Conservation (phyloP, 2,329 filamentous ascomycete genomes). For the Phialemonium atrogriseum region DNA sequence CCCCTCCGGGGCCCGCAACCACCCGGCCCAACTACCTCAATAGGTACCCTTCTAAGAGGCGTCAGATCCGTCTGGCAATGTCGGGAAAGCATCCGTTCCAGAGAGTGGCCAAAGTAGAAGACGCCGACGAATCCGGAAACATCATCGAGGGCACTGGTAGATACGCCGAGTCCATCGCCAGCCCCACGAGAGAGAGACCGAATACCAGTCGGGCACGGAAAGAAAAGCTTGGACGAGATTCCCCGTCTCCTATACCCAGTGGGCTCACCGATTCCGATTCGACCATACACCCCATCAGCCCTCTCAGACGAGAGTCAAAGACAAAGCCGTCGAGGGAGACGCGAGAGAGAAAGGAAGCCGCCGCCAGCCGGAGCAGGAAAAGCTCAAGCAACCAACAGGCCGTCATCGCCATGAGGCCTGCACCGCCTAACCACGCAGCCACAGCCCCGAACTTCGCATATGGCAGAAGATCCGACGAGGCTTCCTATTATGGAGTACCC, state of each 20-base stretch:
- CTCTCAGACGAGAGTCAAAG: constrained; percentile 14
- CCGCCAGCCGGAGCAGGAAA: constrained; percentile 20
- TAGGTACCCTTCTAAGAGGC: constrained; percentile 7
- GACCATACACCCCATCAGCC: constrained; percentile 29
- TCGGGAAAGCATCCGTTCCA: constrained; percentile 23
- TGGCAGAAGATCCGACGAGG: constrained; percentile 23
- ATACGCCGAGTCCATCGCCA: constrained; percentile 40
- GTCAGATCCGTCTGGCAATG: constrained; percentile 28
- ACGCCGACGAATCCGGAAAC: constrained; percentile 41
- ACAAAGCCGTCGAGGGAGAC: constrained; percentile 22
- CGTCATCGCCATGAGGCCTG: constrained; percentile 20
- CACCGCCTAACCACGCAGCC: constrained; percentile 26
- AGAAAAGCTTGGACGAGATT: constrained; percentile 28
- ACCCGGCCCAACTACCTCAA: constrained; percentile 5
- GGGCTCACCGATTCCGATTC: constrained; percentile 34
- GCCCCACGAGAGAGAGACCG: constrained; percentile 38
- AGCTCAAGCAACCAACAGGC: constrained; percentile 3
- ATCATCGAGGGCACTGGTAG: constrained; percentile 27
- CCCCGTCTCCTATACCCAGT: constrained; percentile 24
- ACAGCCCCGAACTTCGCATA: constrained; percentile 21
- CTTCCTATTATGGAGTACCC: constrained; percentile 30
- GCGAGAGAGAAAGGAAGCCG: constrained; percentile 18
- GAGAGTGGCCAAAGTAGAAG: constrained; percentile 38
- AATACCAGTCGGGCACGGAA: constrained; percentile 43
- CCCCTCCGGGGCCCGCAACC: too few relatives aligned